Conservation (phyloP, 164 flowering plant genomes). For the Liquidambar formosana region DNA sequence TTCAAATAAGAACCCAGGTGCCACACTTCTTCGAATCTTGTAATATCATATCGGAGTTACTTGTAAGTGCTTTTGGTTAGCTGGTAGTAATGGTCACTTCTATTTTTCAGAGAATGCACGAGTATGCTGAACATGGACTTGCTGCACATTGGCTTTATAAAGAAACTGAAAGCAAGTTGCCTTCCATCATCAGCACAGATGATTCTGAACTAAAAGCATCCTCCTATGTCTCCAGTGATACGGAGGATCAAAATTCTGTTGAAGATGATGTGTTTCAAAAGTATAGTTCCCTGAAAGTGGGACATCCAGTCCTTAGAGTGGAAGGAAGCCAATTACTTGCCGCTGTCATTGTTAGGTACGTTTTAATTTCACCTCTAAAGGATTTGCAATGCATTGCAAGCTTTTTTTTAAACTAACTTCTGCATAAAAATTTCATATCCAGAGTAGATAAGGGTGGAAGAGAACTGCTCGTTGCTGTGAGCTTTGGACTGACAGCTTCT, state of each 20-base stretch:
- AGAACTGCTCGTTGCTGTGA: slow-evolving; percentile 91
- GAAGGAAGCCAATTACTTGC: slow-evolving; percentile 92
- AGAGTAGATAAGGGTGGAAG: slow-evolving; percentile 87
- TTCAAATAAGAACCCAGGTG: slow-evolving; percentile 97
- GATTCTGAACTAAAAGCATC: slow-evolving; percentile 40
- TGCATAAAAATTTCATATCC: slow-evolving; percentile 24
- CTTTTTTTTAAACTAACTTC: background rate
- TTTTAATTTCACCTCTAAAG: background rate
- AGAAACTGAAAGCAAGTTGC: slow-evolving; percentile 58
- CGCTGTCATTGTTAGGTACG: slow-evolving; percentile 78
- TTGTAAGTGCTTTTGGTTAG: background rate
- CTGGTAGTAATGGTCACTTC: slow-evolving; percentile 1
- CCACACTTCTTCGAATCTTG: background rate
- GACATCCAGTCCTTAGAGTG: slow-evolving; percentile 92
- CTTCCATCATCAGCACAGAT: slow-evolving; percentile 22
- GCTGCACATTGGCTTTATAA: slow-evolving; percentile 99
- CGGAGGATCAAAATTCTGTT: slow-evolving; percentile 39
- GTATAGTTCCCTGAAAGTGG: slow-evolving; percentile 62
- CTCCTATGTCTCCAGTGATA: slow-evolving; percentile 35
- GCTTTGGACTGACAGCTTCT: slow-evolving; percentile 83
- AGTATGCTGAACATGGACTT: slow-evolving; percentile 93
- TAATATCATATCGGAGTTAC: slow-evolving; percentile 1
- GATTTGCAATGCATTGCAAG: background rate
- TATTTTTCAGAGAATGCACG: slow-evolving; percentile 79
- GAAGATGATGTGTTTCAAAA: slow-evolving; percentile 43